phyloP scores from a whole-genome alignment of 2,329 filamentous ascomycete genomes.

The Lachnellula suecica region DNA sequence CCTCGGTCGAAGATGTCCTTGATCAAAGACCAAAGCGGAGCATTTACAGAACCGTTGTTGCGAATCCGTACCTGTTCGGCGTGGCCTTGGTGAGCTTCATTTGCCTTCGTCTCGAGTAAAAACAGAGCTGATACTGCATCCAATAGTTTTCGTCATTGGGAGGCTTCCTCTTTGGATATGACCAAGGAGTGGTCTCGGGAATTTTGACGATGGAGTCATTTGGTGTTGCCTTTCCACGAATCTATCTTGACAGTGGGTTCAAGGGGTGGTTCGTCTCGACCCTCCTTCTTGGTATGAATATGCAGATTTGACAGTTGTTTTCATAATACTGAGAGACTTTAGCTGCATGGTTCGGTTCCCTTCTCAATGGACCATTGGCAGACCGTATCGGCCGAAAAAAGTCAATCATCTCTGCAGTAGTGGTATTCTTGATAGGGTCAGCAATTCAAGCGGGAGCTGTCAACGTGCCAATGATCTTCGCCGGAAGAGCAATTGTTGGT shows the following conservation, averaged over 20 bases:
- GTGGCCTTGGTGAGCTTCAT: neutral
- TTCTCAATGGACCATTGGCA: slow-evolving; percentile 39
- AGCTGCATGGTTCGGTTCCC: slow-evolving; percentile 49
- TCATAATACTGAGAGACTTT: neutral
- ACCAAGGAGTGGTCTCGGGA: slow-evolving; percentile 46
- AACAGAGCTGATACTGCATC: neutral
- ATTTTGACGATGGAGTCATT: slow-evolving; percentile 47
- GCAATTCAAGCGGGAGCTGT: slow-evolving; percentile 34
- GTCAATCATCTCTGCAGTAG: slow-evolving; percentile 32
- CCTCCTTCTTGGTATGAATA: slow-evolving; percentile 39
- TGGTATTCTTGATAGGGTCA: slow-evolving; percentile 32
- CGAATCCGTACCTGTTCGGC: slow-evolving; percentile 8
- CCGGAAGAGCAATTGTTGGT: slow-evolving; percentile 49
- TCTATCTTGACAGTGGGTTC: slow-evolving; percentile 44
- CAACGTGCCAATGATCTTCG: slow-evolving; percentile 42
- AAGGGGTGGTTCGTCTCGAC: slow-evolving; percentile 54
- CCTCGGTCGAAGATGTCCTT: neutral
- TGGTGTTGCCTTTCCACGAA: slow-evolving; percentile 37
- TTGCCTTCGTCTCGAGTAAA: neutral
- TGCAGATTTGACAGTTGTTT: neutral
- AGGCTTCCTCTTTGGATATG: slow-evolving; percentile 44
- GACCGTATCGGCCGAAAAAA: slow-evolving; percentile 32
- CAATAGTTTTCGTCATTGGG: slow-evolving; percentile 40
- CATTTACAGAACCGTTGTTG: neutral
- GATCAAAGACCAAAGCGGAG: neutral